These are phyloP conservation scores for Licmophora abbreviata DNA, from an alignment of 108 stramenopile species.

Conservation along the genomic window DNA sequence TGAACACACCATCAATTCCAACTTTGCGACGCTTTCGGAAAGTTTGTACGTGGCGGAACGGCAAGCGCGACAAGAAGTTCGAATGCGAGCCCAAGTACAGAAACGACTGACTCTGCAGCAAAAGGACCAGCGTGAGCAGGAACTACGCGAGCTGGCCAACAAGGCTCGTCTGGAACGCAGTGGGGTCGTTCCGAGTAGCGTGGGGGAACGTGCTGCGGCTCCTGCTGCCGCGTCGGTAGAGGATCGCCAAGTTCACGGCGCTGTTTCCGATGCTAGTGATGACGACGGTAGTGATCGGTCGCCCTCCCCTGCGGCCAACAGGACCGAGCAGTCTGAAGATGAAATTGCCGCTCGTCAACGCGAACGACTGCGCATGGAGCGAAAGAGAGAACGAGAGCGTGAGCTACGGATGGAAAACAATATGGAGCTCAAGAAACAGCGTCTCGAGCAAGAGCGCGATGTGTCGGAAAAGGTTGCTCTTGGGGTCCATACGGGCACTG, in stretches of 20 bases:
- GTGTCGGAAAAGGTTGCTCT: slow-evolving; percentile 97
- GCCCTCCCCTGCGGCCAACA: no score
- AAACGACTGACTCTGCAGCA: slow-evolving; percentile 80
- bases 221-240: slow-evolving; percentile 2
- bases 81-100: slow-evolving; percentile 83
- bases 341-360: slow-evolving; percentile 80
- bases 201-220: not conserved
- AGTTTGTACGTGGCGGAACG: slow-evolving; percentile 94
- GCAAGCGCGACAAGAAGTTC: slow-evolving; percentile 91
- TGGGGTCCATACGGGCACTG: slow-evolving; percentile 90
- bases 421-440: slow-evolving; percentile 68
- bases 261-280: not conserved
- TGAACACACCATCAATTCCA: slow-evolving; percentile 89
- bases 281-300: not conserved
- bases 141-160: slow-evolving; percentile 88
- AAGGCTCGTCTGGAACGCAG: slow-evolving; percentile 87
- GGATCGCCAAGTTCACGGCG: slow-evolving; percentile 4
- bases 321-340: slow-evolving; percentile 52
- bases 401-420: slow-evolving; percentile 88
- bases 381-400: slow-evolving; percentile 89
- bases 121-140: slow-evolving; percentile 86
- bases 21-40: slow-evolving; percentile 92
- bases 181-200: slow-evolving; percentile 17
- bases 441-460: slow-evolving; percentile 90
- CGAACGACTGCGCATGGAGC: slow-evolving; percentile 85